Evolutionary conservation across 2,329 filamentous ascomycete genomes (phyloP), one percentile per base, ranked within the genome.

Genomic region (Coniochaeta sp.): DNA sequence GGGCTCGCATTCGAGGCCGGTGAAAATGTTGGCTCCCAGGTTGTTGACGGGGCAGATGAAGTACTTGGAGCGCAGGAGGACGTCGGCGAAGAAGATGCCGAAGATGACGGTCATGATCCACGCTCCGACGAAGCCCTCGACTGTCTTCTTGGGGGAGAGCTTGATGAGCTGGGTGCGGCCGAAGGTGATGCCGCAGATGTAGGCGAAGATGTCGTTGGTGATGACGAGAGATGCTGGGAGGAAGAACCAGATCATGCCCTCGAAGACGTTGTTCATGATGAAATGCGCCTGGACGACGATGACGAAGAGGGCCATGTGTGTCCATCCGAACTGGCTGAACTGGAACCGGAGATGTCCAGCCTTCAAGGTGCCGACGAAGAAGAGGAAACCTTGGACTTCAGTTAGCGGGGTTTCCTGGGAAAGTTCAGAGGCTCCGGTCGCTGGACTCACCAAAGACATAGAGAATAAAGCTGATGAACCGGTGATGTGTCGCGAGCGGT

Each of bases 191-290:
- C 94, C 94, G 68, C 91, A 96, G 55, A 99, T 84, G 68, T 99
- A 99, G 62, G 94, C 94, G 63, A 95, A 97, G 58, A 99, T 99
- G 67, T 99, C 94, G 70, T 99, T 99, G 57, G 89, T 96, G 66
- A 99, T 96, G 67, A 99, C 94, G 61, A 99, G 81, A 50, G 90
- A 86, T 7, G 90, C 91, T 7, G 94, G 94, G 42, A 99, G 74
- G 79, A 97, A 96, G 78, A 99, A 97, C 94, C 94, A 99, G 67
- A 99, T 95, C 88, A 99, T 91, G 73, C 94, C 94, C 73, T 99
- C 94, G 62, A 99, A 95, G 58, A 99, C 87, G 71, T 99, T 99
- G 79, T 99, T 99, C 89, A 99, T 97, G 73, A 97, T 90, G 69
- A 99, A 99, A 69, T 99, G 94, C 13, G 94, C 91, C 71, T 99